These are phyloP conservation scores for Leishmania turanica DNA, from an alignment of 208 protist species.

Conservation along the genomic window DNA sequence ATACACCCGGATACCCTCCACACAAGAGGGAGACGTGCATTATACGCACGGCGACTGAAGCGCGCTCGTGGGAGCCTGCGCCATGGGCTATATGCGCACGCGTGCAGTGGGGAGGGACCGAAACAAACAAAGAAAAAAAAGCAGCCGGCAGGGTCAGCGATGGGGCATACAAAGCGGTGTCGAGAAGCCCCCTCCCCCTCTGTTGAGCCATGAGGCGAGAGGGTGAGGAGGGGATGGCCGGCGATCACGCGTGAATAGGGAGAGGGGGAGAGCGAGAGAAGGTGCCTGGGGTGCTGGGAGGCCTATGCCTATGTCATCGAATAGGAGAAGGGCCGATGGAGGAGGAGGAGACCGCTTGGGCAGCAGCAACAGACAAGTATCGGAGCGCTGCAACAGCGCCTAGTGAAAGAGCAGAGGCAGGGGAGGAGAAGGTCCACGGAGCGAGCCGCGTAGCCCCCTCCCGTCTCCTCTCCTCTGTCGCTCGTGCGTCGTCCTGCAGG, in stretches of 20 bases:
- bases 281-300: not conserved
- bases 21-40: not conserved
- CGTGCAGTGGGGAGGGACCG: not conserved
- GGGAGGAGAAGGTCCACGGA: not conserved
- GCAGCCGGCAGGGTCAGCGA: not conserved
- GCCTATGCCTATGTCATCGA: not conserved
- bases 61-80: not conserved
- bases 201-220: not conserved
- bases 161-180: not conserved
- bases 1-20: not conserved
- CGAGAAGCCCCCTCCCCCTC: not conserved
- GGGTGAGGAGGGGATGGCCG: not conserved
- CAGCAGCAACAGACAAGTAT: not conserved
- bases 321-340: not conserved
- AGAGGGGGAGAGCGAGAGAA: not conserved
- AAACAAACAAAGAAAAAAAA: not conserved
- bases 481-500: not conserved
- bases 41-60: not conserved
- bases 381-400: not conserved
- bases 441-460: not conserved
- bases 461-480: not conserved
- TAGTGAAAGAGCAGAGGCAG: not conserved
- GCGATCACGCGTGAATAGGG: not conserved
- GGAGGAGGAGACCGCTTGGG: not conserved
- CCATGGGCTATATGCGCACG: not conserved